phyloP scores from a whole-genome alignment of 495 filamentous ascomycete genomes.

The Thozetella sp. region DNA sequence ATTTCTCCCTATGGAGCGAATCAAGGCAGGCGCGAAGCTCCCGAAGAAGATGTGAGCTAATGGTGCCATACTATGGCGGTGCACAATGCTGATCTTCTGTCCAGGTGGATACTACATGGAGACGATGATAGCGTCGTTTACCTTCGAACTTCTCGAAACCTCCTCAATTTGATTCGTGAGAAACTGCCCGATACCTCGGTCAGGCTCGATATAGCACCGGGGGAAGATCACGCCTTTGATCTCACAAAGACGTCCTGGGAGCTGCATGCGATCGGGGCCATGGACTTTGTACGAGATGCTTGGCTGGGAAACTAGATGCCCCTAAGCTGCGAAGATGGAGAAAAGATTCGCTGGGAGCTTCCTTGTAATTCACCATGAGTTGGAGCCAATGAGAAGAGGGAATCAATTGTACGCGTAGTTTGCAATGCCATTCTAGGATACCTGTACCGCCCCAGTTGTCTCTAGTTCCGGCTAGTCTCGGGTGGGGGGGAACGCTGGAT shows the following conservation, averaged over 20 bases:
- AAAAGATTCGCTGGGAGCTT: too few species aligned
- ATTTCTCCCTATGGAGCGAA: not conserved
- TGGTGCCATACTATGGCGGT: not conserved
- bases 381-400: too few species aligned
- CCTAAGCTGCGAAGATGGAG: too few species aligned
- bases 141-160: not conserved
- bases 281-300: not conserved
- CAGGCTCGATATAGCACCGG: not conserved
- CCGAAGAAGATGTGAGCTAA: not conserved
- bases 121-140: not conserved
- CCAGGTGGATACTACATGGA: not conserved
- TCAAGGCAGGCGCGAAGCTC: not conserved
- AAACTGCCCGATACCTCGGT: constrained; percentile 1
- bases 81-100: not conserved
- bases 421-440: too few species aligned
- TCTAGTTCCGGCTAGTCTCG: too few species aligned
- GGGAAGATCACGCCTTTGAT: constrained; percentile 2
- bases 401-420: too few species aligned
- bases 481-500: too few species aligned
- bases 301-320: not conserved
- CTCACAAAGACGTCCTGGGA: not conserved
- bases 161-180: not conserved
- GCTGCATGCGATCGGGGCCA: not conserved
- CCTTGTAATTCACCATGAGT: too few species aligned
- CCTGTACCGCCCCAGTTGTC: too few species aligned